Percentiles rank a stretch among this genome's conserved stretches.
Conservation (phyloP, 176 grass and related monocot species). For the Alloteropsis semialata region DNA sequence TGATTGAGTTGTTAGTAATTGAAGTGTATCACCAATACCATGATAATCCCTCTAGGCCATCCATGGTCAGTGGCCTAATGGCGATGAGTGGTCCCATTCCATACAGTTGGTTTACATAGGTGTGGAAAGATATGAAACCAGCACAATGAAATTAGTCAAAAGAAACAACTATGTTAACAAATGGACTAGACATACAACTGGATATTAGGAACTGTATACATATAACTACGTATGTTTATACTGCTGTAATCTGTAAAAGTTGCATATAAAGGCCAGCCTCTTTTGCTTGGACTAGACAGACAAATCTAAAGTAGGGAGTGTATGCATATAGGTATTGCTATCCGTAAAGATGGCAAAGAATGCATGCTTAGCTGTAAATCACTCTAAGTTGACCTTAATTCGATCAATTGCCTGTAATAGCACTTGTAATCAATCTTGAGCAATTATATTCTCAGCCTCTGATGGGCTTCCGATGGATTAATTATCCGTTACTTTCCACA, state of each 20-base stretch:
- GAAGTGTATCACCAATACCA: neutral
- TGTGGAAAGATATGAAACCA: neutral
- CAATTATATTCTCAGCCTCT: neutral
- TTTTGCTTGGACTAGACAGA: neutral
- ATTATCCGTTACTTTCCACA: slow-evolving; percentile 7
- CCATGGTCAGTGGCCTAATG: neutral
- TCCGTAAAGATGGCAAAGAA: neutral
- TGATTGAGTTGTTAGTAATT: neutral
- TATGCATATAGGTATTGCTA: slow-evolving; percentile 6
- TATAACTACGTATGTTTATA: neutral
- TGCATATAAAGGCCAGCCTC: neutral
- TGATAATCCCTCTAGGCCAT: neutral
- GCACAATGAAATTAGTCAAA: neutral
- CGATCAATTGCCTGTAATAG: neutral
- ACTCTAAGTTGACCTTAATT: neutral
- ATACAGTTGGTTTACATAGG: neutral
- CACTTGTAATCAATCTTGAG: slow-evolving; percentile 6
- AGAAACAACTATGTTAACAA: neutral
- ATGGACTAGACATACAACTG: neutral
- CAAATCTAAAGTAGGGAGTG: neutral
- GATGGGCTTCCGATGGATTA: neutral
- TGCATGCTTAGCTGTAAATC: neutral
- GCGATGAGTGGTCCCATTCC: slow-evolving; percentile 2
- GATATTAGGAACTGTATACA: neutral
- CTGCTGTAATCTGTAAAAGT: neutral